These are phyloP conservation scores for Gossypium bickii DNA, from an alignment of 345 rosid genomes.

Conservation along the genomic window DNA sequence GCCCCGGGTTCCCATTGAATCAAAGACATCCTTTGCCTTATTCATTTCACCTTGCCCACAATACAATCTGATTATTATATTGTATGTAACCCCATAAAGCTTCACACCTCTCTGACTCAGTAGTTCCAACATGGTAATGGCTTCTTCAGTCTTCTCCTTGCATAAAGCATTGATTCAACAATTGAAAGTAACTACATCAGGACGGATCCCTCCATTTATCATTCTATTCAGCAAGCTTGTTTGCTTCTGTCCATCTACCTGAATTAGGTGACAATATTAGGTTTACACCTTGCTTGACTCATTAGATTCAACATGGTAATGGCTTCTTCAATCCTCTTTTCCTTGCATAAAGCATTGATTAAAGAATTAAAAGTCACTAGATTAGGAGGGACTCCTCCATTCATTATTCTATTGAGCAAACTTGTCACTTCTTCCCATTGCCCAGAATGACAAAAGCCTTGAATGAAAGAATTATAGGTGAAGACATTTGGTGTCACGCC, in stretches of 20 bases:
- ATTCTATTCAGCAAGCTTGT: neutral
- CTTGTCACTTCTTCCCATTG: neutral
- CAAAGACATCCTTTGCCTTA: neutral
- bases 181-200: neutral
- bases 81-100: neutral
- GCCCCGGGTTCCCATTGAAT: neutral
- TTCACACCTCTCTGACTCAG: neutral
- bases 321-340: neutral
- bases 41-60: neutral
- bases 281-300: neutral
- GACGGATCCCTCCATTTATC: too few species aligned
- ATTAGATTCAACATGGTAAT: neutral
- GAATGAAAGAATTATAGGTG: neutral
- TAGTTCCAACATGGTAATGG: too few species aligned
- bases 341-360: neutral
- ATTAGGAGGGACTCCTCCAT: neutral
- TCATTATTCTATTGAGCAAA: neutral
- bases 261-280: slow-evolving; percentile 11
- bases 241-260: neutral
- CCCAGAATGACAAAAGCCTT: neutral
- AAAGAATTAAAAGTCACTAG: neutral
- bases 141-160: neutral
- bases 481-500: slow-evolving; percentile 14
- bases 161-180: neutral
- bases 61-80: neutral